Base-by-base conservation (phyloP, 2,329 filamentous ascomycete genomes). In the Xylariaceae sp. region DNA sequence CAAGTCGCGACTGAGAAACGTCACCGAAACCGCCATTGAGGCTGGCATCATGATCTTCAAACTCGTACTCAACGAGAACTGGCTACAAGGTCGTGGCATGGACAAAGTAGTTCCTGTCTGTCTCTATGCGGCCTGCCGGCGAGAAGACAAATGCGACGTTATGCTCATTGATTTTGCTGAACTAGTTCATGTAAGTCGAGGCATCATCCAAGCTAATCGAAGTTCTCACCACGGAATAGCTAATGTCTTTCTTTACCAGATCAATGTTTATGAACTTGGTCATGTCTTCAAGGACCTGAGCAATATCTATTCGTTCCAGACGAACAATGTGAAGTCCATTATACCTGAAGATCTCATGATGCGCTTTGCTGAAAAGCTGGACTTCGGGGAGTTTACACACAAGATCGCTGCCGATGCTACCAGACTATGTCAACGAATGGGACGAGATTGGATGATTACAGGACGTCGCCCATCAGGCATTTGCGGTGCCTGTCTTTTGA, bases 161-260 rank as follows among this genome's bases (percentile, higher is more conserved):
- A 92, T 99, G 88, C 82, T 99, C 49, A 97, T 99, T 72, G 94
- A 99, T 72, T 86, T 99, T 71, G 90, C 94, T 10, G 94, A 99
- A 71, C 81, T 93, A 61, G 77, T 81, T 57, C 82, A 83, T 34
- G 69, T 71, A 67, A 63, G 67, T 63, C 17, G 17, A 18, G 10
- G 11, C n/a, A 9, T 3, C 35, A 17, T 52, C 17, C 5, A 30
- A 52, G 10, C 8, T 15, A 51, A 62, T 39, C 58, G 37, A 45
- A n/a, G 34, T 15, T 49, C 23, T 30, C 23, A 30, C 23, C 5
- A 30, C 5, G 23, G 23, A 30, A 30, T 30, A 3, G 42, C 51
- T 61, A 56, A 62, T 34, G 6, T 7, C 37, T 42, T 6, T 52
- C 37, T 30, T 30, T 7, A 3, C 6, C 66, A 81, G 77, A 85